Conservation (phyloP, 768 basidiomycete genomes). For the Phanerodontia chrysosporium region DNA sequence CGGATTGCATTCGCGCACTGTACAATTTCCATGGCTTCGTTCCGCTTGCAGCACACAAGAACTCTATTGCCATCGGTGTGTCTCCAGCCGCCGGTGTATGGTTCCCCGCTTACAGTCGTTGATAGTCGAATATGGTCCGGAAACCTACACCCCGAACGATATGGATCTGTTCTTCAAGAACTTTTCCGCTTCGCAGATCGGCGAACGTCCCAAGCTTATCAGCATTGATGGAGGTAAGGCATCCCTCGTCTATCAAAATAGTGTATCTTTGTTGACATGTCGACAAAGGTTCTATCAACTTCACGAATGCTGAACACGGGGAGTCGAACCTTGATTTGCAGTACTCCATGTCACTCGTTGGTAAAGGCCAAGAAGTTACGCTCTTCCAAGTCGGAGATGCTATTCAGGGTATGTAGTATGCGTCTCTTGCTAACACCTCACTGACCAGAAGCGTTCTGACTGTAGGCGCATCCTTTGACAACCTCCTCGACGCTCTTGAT, state of each 20-base stretch:
- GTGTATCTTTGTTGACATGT: no score
- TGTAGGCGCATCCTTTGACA: constrained; percentile 39
- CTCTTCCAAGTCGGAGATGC: constrained; percentile 21
- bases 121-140: constrained; percentile 43
- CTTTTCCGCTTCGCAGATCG: constrained; percentile 37
- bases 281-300: background rate
- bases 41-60: constrained; percentile 22
- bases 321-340: constrained; percentile 75
- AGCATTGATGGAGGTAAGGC: constrained; percentile 33
- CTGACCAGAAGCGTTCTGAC: background rate
- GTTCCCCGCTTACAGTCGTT: background rate
- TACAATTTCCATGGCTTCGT: constrained; percentile 26
- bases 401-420: constrained; percentile 7
- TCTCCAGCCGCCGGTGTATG: background rate
- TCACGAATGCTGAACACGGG: constrained; percentile 36
- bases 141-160: constrained; percentile 38
- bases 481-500: constrained; percentile 43
- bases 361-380: constrained; percentile 16
- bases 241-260: background rate
- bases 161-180: constrained; percentile 41
- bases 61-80: constrained; percentile 29
- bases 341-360: constrained; percentile 51
- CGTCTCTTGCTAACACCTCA: no score
- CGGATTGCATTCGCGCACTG: constrained; percentile 28
- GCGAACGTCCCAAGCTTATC: constrained; percentile 33